These are phyloP conservation scores for Neocucurbitaria cava DNA, from an alignment of 2,329 filamentous ascomycete species.

Conservation along the genomic window DNA sequence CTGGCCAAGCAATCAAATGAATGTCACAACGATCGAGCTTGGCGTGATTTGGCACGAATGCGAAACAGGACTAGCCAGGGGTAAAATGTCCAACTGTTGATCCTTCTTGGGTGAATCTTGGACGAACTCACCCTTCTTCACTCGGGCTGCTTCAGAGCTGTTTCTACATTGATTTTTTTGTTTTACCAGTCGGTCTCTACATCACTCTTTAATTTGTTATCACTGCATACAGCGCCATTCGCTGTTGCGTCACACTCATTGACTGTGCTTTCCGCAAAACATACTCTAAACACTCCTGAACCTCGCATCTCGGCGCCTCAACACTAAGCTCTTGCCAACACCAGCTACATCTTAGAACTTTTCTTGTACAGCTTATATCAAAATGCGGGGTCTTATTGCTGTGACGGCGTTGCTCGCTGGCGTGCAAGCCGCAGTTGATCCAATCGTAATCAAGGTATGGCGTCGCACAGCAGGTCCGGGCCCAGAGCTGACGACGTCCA, in stretches of 20 bases:
- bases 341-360: conserved; percentile 31
- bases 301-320: conserved; percentile 28
- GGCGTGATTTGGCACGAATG: too few species aligned
- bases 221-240: conserved; percentile 27
- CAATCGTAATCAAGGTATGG: conserved; percentile 73
- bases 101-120: conserved; percentile 34
- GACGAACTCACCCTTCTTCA: conserved; percentile 35
- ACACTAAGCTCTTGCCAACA: conserved; percentile 35
- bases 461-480: conserved; percentile 7
- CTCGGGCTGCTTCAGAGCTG: conserved; percentile 41
- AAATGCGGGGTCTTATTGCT: conserved; percentile 62
- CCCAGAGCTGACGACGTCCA: conserved; percentile 40
- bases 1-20: neutral
- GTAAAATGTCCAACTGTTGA: conserved; percentile 22
- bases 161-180: conserved; percentile 37
- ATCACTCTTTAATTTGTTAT: conserved; percentile 27
- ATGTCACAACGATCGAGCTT: conserved; percentile 10
- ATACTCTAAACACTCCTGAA: conserved; percentile 19
- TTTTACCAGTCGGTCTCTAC: conserved; percentile 42
- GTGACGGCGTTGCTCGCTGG: conserved; percentile 61
- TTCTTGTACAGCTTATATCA: conserved; percentile 40
- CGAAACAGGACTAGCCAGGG: conserved; percentile 39
- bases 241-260: conserved; percentile 36
- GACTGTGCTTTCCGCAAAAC: conserved; percentile 8
- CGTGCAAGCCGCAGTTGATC: conserved; percentile 64